These are phyloP conservation scores for Terfezia boudieri DNA, from an alignment of 495 filamentous ascomycete genomes.

Conservation along the genomic window DNA sequence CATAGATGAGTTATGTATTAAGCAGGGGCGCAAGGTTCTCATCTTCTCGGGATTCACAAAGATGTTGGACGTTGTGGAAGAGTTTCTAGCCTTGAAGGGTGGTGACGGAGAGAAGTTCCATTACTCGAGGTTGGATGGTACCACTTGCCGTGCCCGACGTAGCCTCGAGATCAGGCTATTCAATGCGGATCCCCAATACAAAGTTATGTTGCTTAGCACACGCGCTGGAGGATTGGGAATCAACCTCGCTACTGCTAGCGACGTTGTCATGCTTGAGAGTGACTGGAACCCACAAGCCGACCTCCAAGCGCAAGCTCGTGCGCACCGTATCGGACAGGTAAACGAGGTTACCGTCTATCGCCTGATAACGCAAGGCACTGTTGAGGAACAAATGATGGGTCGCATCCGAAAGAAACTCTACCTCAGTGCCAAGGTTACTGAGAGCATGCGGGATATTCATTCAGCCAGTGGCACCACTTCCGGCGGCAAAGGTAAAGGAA, in stretches of 20 bases:
- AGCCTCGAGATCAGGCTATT: slow-evolving; percentile 39
- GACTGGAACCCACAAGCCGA: slow-evolving; percentile 42
- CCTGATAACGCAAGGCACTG: slow-evolving; percentile 35
- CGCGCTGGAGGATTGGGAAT: slow-evolving; percentile 42
- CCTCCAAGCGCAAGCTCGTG: slow-evolving; percentile 36
- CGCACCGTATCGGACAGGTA: slow-evolving; percentile 37
- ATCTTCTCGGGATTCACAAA: slow-evolving; percentile 41
- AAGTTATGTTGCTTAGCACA: slow-evolving; percentile 42
- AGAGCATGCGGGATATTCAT: slow-evolving; percentile 34
- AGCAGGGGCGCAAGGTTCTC: slow-evolving; percentile 35
- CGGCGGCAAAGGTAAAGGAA: slow-evolving; percentile 3
- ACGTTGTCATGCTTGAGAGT: slow-evolving; percentile 41
- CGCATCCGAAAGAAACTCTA: slow-evolving; percentile 46
- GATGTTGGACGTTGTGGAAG: slow-evolving; percentile 37
- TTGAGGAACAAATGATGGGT: slow-evolving; percentile 42
- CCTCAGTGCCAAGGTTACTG: slow-evolving; percentile 38
- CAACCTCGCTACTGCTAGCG: slow-evolving; percentile 36
- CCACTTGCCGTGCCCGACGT: slow-evolving; percentile 29
- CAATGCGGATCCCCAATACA: slow-evolving; percentile 28
- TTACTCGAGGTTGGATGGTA: slow-evolving; percentile 36
- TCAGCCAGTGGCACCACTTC: slow-evolving; percentile 8
- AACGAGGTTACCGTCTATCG: slow-evolving; percentile 36
- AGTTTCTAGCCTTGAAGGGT: slow-evolving; percentile 30
- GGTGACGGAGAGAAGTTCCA: slow-evolving; percentile 26
- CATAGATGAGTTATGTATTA: slow-evolving; percentile 33